phyloP scores from a whole-genome alignment of 371 early-diverging fungal genomes.

The Mycotypha africana region DNA sequence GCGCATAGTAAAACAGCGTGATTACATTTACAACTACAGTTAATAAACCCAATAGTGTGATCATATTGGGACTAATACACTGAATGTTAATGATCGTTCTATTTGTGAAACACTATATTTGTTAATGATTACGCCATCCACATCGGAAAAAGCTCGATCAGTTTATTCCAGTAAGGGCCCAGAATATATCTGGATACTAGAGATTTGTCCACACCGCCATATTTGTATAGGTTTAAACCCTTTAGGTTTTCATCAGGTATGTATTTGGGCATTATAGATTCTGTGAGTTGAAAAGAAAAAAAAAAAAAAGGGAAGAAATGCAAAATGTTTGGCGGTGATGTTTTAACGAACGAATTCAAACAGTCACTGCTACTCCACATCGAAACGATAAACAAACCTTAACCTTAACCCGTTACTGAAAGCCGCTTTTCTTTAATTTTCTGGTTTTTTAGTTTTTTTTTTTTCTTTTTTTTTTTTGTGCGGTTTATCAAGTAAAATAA shows the following conservation, averaged over 20 bases:
- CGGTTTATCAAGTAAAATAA: no score
- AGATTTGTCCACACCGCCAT: constrained; percentile 84
- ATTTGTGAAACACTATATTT: neutral
- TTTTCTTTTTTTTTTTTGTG: no score
- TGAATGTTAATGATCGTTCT: neutral
- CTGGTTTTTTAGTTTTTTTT: no score
- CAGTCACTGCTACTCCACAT: no score
- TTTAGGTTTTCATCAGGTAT: constrained; percentile 29
- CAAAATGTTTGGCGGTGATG: no score
- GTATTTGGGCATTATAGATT: constrained; percentile 14
- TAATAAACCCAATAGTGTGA: constrained; percentile 91
- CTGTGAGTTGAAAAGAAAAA: neutral
- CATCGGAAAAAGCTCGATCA: constrained; percentile 82
- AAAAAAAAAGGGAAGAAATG: neutral
- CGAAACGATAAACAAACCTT: no score
- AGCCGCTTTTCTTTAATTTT: no score
- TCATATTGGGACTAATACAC: constrained; percentile 88
- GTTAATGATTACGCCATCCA: constrained; percentile 73
- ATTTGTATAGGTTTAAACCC: constrained; percentile 78
- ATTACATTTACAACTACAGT: constrained; percentile 75
- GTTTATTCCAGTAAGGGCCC: constrained; percentile 86
- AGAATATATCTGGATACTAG: constrained; percentile 84
- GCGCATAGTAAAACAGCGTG: constrained; percentile 66
- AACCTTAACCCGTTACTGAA: no score
- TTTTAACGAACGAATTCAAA: no score